phyloP scores from a whole-genome alignment of 1,139 yeast genomes.

The Saccharomyces hybrid region DNA sequence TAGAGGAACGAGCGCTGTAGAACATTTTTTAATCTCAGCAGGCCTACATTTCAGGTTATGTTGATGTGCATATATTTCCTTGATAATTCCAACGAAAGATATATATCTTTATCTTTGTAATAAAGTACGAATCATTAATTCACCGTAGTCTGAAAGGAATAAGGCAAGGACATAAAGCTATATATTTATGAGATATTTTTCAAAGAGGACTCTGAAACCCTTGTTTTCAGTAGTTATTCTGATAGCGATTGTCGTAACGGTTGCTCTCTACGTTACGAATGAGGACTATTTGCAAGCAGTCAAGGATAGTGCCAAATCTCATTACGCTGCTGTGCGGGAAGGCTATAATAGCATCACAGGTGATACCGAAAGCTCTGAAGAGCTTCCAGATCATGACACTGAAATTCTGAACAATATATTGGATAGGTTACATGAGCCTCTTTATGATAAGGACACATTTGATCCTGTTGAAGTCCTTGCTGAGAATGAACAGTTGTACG shows the following conservation, averaged over 20 bases:
- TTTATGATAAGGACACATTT: background rate
- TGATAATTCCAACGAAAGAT: background rate
- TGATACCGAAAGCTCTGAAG: background rate
- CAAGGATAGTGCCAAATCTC: background rate
- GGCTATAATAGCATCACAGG: background rate
- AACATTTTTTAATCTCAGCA: background rate
- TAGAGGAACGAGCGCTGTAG: background rate
- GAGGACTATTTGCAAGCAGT: background rate
- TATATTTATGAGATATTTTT: background rate
- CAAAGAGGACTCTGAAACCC: background rate
- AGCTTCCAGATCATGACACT: background rate
- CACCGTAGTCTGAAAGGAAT: too few species aligned
- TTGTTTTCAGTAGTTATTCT: background rate
- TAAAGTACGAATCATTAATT: too few species aligned
- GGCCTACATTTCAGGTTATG: too few species aligned
- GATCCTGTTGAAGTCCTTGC: constrained; percentile 31
- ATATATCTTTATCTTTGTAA: too few species aligned
- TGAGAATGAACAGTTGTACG: constrained; percentile 34
- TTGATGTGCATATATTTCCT: too few species aligned
- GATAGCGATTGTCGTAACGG: background rate
- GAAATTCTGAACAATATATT: background rate
- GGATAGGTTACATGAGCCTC: background rate
- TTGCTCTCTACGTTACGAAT: background rate
- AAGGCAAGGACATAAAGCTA: too few species aligned
- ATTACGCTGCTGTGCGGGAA: background rate